These are phyloP conservation scores for Tylopilus intermedius DNA, from an alignment of 768 basidiomycete species.

Conservation along the genomic window DNA sequence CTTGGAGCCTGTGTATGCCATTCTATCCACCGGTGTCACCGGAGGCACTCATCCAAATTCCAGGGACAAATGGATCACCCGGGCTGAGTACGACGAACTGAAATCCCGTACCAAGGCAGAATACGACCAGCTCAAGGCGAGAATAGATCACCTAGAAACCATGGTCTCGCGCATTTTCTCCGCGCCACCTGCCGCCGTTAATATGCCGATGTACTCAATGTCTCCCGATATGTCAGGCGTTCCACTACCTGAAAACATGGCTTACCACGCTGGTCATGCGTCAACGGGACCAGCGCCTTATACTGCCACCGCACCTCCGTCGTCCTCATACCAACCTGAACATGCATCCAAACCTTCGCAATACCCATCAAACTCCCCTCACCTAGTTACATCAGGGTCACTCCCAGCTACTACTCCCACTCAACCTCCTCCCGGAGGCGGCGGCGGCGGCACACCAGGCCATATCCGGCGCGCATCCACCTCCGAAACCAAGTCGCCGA, in stretches of 20 bases:
- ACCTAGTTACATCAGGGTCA: conserved; percentile 20
- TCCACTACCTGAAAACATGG: conserved; percentile 22
- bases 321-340: conserved; percentile 25
- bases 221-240: conserved; percentile 28
- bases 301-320: conserved; percentile 15
- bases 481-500: conserved; percentile 30
- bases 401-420: conserved; percentile 18
- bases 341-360: conserved; percentile 20
- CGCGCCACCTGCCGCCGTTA: conserved; percentile 24
- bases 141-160: conserved; percentile 57
- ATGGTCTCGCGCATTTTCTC: conserved; percentile 42
- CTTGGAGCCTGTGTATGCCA: conserved; percentile 71
- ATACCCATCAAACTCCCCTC: conserved; percentile 23
- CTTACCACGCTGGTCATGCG: conserved; percentile 27
- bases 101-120: conserved; percentile 42
- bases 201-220: conserved; percentile 29
- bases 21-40: background rate
- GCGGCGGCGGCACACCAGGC: conserved; percentile 15
- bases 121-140: conserved; percentile 55
- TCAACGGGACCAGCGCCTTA: conserved; percentile 26
- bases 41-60: conserved; percentile 12
- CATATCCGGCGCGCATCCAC: conserved; percentile 27
- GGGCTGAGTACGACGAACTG: conserved; percentile 73
- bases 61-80: conserved; percentile 78
- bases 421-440: conserved; percentile 13